Base-by-base conservation (phyloP, 1,284 basidiomycete species). In the Rhodotorula sp. region DNA sequence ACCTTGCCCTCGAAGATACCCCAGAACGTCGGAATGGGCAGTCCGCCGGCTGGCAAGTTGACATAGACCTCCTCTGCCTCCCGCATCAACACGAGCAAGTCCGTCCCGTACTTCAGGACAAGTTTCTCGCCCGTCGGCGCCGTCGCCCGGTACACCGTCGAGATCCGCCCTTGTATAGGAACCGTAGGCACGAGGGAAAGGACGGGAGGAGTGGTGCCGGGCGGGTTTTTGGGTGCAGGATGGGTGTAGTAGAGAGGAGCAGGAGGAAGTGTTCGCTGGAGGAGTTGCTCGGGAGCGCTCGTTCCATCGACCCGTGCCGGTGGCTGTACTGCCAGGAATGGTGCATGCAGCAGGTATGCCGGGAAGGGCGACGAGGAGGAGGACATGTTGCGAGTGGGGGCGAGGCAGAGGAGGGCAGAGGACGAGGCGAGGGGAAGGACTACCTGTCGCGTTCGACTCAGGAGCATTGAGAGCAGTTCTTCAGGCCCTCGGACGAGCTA, bases 11-110 rank as follows among this genome's bases (percentile, higher is more conserved):
- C 52, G 10, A 70, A 70, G 11, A 64, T 32, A 8, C 68, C 68
- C 34, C 55, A 70, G 29, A 32, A 70, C 27, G 64, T 66, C 49
- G 68, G 68, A 11, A 70, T 70, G 8, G 68, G 68, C 32, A 70
- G 32, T 10, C 30, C 34, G 10, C 57, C 58, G 8, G 51, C 36
- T 9, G 68, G 68, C 24, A 70, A 29, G 58, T 70, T 70, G 36
- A 70, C 68, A 15, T 47, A 70, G 30, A 70, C 68, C 32, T 70
- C 68, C 1, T 70, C 68, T 1, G 64, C 62, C 53, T 70, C 68
- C 1, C 52, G 52, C n/a, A 67, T 15, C 29, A 64, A 8, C 1
- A 57, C 52, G 47, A 67, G 53, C 39, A 64, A 46, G 32, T 70
- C 64, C 27, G 32, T 59, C 32, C 58, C 62, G 48, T 67, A 66